These are phyloP conservation scores for Penicillium sp. DNA, from an alignment of 2,329 filamentous ascomycete species.

Conservation along the genomic window DNA sequence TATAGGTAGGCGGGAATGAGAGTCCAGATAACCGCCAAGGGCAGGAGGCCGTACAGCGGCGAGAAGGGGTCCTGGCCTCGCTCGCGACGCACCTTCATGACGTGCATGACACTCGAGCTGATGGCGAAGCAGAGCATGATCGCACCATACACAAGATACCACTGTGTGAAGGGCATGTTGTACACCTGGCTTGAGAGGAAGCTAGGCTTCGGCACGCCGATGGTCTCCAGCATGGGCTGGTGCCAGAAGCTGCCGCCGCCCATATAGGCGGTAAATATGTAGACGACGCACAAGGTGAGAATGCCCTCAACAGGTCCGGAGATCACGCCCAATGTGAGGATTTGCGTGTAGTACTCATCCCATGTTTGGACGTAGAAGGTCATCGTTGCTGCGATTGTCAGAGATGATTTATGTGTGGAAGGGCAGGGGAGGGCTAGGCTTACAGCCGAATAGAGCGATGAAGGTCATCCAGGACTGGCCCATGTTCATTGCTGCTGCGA, in stretches of 20 bases:
- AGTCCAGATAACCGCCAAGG: conserved; percentile 75
- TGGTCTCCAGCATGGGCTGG: conserved; percentile 68
- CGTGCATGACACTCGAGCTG: conserved; percentile 68
- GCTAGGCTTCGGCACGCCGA: conserved; percentile 63
- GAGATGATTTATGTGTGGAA: background rate
- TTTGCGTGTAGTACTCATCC: conserved; percentile 99
- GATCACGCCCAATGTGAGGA: conserved; percentile 83
- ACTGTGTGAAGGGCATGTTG: conserved; percentile 81
- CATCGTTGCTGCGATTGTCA: conserved; percentile 59
- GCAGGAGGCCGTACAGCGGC: conserved; percentile 75
- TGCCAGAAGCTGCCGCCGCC: conserved; percentile 95
- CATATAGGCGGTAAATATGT: conserved; percentile 75
- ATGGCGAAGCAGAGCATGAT: conserved; percentile 84
- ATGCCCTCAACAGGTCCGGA: conserved; percentile 96
- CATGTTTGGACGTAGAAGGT: conserved; percentile 99
- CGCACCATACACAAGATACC: conserved; percentile 85
- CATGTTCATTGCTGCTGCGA: conserved; percentile 87
- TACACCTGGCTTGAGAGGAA: conserved; percentile 71
- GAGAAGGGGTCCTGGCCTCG: conserved; percentile 65
- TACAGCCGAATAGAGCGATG: conserved; percentile 76
- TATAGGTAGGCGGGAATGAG: conserved; percentile 75
- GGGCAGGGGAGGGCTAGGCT: conserved; percentile 25
- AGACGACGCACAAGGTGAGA: conserved; percentile 76
- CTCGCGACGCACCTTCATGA: conserved; percentile 74
- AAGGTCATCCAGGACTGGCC: conserved; percentile 91